phyloP scores from a whole-genome alignment of 2,329 filamentous ascomycete genomes.

The Xylariales sp. region DNA sequence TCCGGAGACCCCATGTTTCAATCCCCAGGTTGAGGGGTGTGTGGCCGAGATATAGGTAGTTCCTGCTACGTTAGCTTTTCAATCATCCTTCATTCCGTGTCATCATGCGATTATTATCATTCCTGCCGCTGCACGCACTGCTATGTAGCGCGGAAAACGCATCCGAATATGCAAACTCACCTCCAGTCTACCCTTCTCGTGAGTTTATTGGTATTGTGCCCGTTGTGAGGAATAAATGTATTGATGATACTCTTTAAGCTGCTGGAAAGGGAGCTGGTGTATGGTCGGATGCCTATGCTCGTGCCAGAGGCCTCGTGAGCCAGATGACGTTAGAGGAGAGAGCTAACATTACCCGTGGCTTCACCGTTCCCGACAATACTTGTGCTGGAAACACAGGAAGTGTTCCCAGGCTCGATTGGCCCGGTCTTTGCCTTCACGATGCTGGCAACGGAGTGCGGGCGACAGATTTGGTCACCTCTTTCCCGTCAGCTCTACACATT shows the following conservation, averaged over 20 bases:
- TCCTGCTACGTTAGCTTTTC: neutral
- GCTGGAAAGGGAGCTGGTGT: slow-evolving; percentile 49
- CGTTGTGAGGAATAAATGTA: neutral
- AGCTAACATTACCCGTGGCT: slow-evolving; percentile 61
- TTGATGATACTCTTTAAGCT: slow-evolving; percentile 43
- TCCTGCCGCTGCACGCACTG: slow-evolving; percentile 33
- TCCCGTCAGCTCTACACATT: slow-evolving; percentile 60
- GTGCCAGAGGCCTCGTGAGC: slow-evolving; percentile 66
- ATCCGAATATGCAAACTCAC: slow-evolving; percentile 45
- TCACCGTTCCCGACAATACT: slow-evolving; percentile 58
- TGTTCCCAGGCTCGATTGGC: slow-evolving; percentile 58
- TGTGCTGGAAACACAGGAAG: slow-evolving; percentile 61
- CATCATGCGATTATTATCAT: slow-evolving; percentile 40
- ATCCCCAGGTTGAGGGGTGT: neutral
- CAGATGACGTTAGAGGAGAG: slow-evolving; percentile 76
- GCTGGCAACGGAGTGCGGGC: slow-evolving; percentile 62
- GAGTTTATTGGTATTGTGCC: slow-evolving; percentile 31
- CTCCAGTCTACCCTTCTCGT: slow-evolving; percentile 49
- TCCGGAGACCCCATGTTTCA: neutral
- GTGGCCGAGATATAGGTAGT: neutral
- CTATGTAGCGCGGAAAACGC: slow-evolving; percentile 31
- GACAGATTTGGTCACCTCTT: slow-evolving; percentile 61
- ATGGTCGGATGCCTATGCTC: slow-evolving; percentile 70
- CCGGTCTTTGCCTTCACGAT: slow-evolving; percentile 62
- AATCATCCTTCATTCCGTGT: slow-evolving; percentile 13